Conservation (phyloP, 306 rosid genomes). For the Gastrolobium bilobum region DNA sequence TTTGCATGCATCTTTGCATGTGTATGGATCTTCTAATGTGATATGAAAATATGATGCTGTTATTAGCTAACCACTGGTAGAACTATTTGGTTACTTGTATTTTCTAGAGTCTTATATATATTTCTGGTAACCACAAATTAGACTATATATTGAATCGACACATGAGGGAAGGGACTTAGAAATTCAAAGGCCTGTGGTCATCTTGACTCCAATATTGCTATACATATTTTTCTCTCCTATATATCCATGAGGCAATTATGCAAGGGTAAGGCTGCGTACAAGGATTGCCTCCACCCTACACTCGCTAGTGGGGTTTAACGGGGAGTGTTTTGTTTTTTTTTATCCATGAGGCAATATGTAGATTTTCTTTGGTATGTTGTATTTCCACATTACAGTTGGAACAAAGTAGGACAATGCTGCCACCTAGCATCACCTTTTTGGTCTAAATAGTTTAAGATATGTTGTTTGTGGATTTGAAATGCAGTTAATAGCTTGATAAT, state of each 20-base stretch:
- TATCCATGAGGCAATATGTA: not conserved
- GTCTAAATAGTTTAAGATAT: too few relatives aligned
- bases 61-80: slow-evolving; percentile 3
- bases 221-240: not conserved
- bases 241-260: not conserved
- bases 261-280: too few relatives aligned
- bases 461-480: too few relatives aligned
- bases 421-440: not conserved
- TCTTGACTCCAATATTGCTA: not conserved
- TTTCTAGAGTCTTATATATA: slow-evolving; percentile 13
- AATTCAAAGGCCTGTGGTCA: slow-evolving; percentile 1
- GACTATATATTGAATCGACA: slow-evolving; percentile 16
- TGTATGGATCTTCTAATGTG: slow-evolving; percentile 9
- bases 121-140: slow-evolving; percentile 27
- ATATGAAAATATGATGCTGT: slow-evolving; percentile 21
- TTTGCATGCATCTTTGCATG: slow-evolving; percentile 7
- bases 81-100: slow-evolving; percentile 3
- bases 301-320: not conserved
- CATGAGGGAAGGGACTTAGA: not conserved
- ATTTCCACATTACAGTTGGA: not conserved
- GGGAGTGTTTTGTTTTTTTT: too few relatives aligned
- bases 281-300: too few relatives aligned
- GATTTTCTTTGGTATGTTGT: not conserved
- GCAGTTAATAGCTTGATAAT: too few relatives aligned
- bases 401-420: not conserved